Evolutionary conservation across 495 filamentous ascomycete species (phyloP), one percentile per base, ranked within the genome.

Genomic region (Neurospora cerealis): DNA sequence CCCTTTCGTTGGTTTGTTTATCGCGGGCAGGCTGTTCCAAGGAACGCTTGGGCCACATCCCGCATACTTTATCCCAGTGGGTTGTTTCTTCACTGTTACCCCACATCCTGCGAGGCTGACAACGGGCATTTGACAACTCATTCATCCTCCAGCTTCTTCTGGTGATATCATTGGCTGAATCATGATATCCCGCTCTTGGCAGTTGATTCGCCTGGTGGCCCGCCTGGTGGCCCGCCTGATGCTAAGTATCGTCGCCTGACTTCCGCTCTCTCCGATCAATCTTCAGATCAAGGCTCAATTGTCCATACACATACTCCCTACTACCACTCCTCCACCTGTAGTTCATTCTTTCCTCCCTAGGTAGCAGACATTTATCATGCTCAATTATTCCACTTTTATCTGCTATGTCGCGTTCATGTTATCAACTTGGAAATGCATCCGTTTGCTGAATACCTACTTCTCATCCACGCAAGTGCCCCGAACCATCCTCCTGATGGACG

Each of bases 1-100:
- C 72, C 69, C 37, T 66, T 66, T 66, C 54, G 54, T 66, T 66
- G 74, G 74, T 75, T 75, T 75, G 74, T 75, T 75, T 75, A 75
- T 74, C 72, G 74, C 72, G 72, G 36, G 72, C 60, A 71, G 69
- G 62, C 21, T 74, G 74, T 48, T 70, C 71, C 46, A 10, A 34
- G 4, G 10, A 60, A n/a, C 48, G 72, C 72, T 39, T 48, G 72
- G 72, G n/a, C 74, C 74, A 73, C 71, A 21, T 32, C 39, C 70
- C 36, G 38, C 38, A 37, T 24, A 15, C 11, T 70, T 28, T 24
- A 54, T 60, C 39, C n/a, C 70, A 71, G 17, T 73, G 37, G 44
- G 39, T 62, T 36, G 17, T 72, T 71, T 40, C 71, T 54, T 72
- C 54, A 34, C 28, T 66, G 48, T 28, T 32, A 66, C 54, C 54